Conservation (phyloP, 306 rosid genomes). For the Arachis stenosperma region DNA sequence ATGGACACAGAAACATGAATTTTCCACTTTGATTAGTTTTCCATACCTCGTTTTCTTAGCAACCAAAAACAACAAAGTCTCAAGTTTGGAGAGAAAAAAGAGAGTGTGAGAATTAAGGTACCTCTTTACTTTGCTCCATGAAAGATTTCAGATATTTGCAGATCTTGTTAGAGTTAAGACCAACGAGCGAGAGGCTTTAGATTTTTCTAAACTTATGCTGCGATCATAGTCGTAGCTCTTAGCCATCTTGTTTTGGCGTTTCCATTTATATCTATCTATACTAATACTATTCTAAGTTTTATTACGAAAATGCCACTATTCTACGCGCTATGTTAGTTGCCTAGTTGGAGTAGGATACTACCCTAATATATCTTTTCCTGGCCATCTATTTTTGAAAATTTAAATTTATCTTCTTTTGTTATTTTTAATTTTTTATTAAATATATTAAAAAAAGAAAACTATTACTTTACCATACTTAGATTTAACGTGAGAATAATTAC, state of each 20-base stretch:
- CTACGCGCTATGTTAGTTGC: not conserved
- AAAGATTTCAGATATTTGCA: slow-evolving; percentile 27
- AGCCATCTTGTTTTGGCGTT: not conserved
- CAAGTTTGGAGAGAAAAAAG: slow-evolving; percentile 9
- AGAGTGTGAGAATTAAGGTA: slow-evolving; percentile 34
- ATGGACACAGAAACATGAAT: slow-evolving; percentile 13
- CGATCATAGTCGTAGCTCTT: not conserved
- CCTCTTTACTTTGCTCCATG: slow-evolving; percentile 97
- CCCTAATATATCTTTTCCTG: no score
- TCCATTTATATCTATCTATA: not conserved
- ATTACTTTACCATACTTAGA: no score
- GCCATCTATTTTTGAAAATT: no score
- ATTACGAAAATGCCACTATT: slow-evolving; percentile 15
- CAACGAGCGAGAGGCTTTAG: not conserved
- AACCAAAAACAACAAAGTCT: slow-evolving; percentile 28
- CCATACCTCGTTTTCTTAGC: slow-evolving; percentile 1
- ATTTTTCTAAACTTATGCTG: not conserved
- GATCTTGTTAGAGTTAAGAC: slow-evolving; percentile 30
- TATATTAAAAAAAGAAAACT: no score
- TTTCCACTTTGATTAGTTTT: not conserved
- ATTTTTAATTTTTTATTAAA: no score
- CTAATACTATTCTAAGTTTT: not conserved
- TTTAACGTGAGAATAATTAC: no score
- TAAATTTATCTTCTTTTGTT: no score
- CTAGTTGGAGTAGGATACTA: not conserved